phyloP scores from a whole-genome alignment of 2,329 filamentous ascomycete genomes.

The Neobulgaria alba region DNA sequence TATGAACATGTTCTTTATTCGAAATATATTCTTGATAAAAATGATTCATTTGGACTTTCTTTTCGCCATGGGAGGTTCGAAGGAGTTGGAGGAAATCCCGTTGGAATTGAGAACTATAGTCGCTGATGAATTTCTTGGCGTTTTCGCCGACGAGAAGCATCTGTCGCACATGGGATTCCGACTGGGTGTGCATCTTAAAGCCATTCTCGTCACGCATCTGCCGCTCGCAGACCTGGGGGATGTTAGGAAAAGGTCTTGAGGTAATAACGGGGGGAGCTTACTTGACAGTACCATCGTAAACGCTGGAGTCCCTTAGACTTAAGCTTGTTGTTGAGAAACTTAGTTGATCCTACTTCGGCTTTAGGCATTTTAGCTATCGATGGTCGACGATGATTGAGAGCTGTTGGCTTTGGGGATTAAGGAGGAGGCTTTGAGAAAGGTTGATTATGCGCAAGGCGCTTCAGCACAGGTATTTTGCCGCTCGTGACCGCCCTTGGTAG shows the following conservation, averaged over 20 bases:
- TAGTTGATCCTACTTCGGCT: slow-evolving; percentile 88
- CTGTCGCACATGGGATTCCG: slow-evolving; percentile 79
- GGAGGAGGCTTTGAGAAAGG: too few relatives aligned
- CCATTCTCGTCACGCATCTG: slow-evolving; percentile 81
- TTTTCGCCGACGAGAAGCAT: slow-evolving; percentile 85
- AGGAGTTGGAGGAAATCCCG: slow-evolving; percentile 71
- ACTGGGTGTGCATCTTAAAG: slow-evolving; percentile 87
- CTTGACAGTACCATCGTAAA: slow-evolving; percentile 82
- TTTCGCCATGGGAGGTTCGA: slow-evolving; percentile 80
- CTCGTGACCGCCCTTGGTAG: background rate
- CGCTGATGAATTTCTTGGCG: slow-evolving; percentile 71
- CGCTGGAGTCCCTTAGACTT: slow-evolving; percentile 73
- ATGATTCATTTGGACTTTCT: slow-evolving; percentile 77
- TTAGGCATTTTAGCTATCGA: slow-evolving; percentile 75
- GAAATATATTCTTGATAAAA: slow-evolving; percentile 95
- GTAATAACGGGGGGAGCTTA: slow-evolving; percentile 26
- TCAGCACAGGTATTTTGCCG: background rate
- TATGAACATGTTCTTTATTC: slow-evolving; percentile 81
- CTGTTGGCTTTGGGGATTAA: background rate
- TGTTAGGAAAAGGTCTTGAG: slow-evolving; percentile 6
- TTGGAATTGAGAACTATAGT: slow-evolving; percentile 75
- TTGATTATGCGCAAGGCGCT: too few relatives aligned
- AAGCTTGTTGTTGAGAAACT: slow-evolving; percentile 83
- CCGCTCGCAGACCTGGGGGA: slow-evolving; percentile 60
- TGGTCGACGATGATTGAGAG: slow-evolving; percentile 9